Conservation (phyloP, 352 stramenopile species). For the Phytophthora hybrid region DNA sequence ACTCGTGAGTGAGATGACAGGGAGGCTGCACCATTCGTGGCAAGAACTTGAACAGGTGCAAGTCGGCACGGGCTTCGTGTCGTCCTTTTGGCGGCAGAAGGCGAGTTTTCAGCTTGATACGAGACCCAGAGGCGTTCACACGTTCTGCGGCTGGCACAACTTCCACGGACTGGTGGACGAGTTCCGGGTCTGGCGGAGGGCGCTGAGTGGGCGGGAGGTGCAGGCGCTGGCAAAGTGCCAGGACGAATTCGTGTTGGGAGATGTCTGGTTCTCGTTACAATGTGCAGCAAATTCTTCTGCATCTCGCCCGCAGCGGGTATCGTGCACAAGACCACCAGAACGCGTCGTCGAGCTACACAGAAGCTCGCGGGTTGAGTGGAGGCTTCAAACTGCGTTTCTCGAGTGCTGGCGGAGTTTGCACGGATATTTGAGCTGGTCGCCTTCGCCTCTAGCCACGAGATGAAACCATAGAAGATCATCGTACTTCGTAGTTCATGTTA, state of each 20-base stretch:
- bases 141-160: constrained; percentile 29
- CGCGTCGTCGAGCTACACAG: not conserved
- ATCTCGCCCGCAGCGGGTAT: not conserved
- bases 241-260: not conserved
- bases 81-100: constrained; percentile 25
- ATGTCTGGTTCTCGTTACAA: constrained; percentile 14
- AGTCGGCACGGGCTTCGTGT: constrained; percentile 23
- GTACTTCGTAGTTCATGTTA: too few relatives aligned
- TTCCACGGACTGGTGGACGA: constrained; percentile 19
- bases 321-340: constrained; percentile 3
- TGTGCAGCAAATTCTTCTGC: not conserved
- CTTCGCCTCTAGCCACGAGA: not conserved
- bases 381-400: not conserved
- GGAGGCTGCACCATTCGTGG: constrained; percentile 14
- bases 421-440: not conserved
- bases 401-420: not conserved
- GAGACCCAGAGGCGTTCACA: constrained; percentile 1
- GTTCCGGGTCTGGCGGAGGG: constrained; percentile 9
- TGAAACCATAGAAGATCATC: not conserved
- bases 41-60: constrained; percentile 14
- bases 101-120: constrained; percentile 16
- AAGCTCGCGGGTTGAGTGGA: not conserved
- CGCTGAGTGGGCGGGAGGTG: constrained; percentile 9
- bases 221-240: not conserved
- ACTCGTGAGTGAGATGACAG: constrained; percentile 5